phyloP scores from a whole-genome alignment of 768 basidiomycete species.

The Rhodocollybia butyracea region DNA sequence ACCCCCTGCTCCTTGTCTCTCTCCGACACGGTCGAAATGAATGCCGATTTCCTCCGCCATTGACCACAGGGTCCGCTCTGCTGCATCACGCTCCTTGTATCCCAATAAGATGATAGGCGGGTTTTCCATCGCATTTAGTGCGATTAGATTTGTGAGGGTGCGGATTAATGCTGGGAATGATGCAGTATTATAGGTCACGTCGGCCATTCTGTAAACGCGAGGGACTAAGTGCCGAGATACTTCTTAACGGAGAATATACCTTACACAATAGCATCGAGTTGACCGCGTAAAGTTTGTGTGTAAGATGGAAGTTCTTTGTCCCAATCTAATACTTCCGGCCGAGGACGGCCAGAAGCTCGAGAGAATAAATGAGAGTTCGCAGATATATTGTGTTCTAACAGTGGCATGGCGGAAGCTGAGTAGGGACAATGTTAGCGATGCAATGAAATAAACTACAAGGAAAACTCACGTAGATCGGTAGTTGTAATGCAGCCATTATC shows the following conservation, averaged over 20 bases:
- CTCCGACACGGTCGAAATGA: constrained; percentile 51
- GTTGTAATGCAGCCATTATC: constrained; percentile 41
- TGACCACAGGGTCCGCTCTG: constrained; percentile 74
- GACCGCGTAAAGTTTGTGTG: constrained; percentile 28
- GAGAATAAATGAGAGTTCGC: constrained; percentile 36
- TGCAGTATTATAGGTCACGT: constrained; percentile 88
- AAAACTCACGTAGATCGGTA: constrained; percentile 69
- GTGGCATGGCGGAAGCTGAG: constrained; percentile 75
- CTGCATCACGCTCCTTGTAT: constrained; percentile 82
- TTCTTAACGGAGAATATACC: neutral
- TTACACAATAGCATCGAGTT: constrained; percentile 69
- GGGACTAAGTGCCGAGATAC: neutral
- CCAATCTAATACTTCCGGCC: constrained; percentile 68
- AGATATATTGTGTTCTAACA: constrained; percentile 69
- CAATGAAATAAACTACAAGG: neutral
- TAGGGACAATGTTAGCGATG: neutral
- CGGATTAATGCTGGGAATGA: constrained; percentile 75
- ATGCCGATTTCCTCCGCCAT: constrained; percentile 53
- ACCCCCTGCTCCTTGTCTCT: constrained; percentile 56
- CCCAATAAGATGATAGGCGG: constrained; percentile 60
- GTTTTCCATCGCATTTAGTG: constrained; percentile 20
- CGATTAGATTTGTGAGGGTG: constrained; percentile 57
- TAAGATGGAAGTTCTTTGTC: constrained; percentile 53
- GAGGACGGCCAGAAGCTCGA: constrained; percentile 19
- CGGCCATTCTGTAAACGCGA: constrained; percentile 68